phyloP scores from a whole-genome alignment of 2,329 filamentous ascomycete genomes.

The Aspergillus clavatus region DNA sequence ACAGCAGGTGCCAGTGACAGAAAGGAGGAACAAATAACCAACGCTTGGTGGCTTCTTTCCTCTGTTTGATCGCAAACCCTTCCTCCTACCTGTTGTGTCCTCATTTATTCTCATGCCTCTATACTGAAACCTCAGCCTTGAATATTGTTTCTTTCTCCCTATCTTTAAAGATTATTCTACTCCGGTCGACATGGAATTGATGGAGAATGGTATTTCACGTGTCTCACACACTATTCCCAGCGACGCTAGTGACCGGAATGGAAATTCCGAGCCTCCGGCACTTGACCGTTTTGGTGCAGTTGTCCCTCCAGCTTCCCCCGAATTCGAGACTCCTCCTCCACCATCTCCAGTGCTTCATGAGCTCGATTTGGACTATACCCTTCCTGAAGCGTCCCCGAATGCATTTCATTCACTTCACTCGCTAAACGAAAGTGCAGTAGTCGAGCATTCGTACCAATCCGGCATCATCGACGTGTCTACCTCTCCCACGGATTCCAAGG shows the following conservation, averaged over 20 bases:
- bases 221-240: conserved; percentile 7
- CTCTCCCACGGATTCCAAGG: conserved; percentile 28
- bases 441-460: conserved; percentile 12
- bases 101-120: neutral
- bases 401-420: conserved; percentile 1
- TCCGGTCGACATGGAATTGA: neutral
- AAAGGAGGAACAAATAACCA: conserved; percentile 5
- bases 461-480: conserved; percentile 30
- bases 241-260: conserved; percentile 14
- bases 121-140: neutral
- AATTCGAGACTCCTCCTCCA: neutral
- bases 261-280: conserved; percentile 17
- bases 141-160: neutral
- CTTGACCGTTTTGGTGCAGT: conserved; percentile 19
- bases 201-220: conserved; percentile 10
- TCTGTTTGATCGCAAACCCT: neutral
- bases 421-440: conserved; percentile 1
- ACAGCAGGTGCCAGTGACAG: conserved; percentile 15
- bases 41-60: conserved; percentile 1
- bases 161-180: neutral
- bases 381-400: neutral
- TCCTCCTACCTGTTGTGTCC: neutral
- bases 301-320: conserved; percentile 1
- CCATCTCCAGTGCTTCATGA: neutral
- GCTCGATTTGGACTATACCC: conserved; percentile 1